These are phyloP conservation scores for Articulospora tetracladia DNA, from an alignment of 495 filamentous ascomycete species.

Conservation along the genomic window DNA sequence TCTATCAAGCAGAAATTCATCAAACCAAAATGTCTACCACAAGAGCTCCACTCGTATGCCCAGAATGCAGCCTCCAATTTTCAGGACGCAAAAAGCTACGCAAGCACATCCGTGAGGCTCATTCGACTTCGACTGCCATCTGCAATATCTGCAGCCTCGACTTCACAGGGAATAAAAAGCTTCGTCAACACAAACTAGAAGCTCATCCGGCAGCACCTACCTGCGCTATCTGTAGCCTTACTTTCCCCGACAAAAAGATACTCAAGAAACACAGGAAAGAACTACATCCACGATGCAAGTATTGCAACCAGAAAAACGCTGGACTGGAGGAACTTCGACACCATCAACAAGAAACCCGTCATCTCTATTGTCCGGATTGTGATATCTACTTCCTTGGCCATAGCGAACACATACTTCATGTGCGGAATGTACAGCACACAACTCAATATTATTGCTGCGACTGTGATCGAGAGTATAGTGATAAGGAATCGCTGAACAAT, in stretches of 20 bases:
- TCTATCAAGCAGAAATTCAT: too few relatives aligned
- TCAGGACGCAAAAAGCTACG: not conserved
- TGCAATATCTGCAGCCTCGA: not conserved
- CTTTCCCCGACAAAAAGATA: not conserved
- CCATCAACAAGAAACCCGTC: conserved; percentile 10
- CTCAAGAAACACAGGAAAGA: not conserved
- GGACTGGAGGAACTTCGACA: not conserved
- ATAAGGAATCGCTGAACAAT: conserved; percentile 9
- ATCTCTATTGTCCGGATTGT: conserved; percentile 11
- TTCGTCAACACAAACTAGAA: too few relatives aligned
- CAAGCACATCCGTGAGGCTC: not conserved
- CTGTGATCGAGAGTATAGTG: conserved; percentile 16
- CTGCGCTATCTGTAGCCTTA: conserved; percentile 4
- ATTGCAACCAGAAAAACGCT: conserved; percentile 6
- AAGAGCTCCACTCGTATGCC: not conserved
- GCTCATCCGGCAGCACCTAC: too few relatives aligned
- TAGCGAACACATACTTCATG: not conserved
- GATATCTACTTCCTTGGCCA: conserved; percentile 5
- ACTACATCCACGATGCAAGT: conserved; percentile 7
- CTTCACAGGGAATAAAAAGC: too few relatives aligned
- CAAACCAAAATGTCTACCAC: too few relatives aligned
- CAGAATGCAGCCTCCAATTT: not conserved
- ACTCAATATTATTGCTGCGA: conserved; percentile 14
- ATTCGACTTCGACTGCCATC: not conserved
- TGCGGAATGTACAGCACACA: conserved; percentile 6